These are phyloP conservation scores for Linnemannia exigua DNA, from an alignment of 192 early-diverging fungal genomes.

Conservation along the genomic window DNA sequence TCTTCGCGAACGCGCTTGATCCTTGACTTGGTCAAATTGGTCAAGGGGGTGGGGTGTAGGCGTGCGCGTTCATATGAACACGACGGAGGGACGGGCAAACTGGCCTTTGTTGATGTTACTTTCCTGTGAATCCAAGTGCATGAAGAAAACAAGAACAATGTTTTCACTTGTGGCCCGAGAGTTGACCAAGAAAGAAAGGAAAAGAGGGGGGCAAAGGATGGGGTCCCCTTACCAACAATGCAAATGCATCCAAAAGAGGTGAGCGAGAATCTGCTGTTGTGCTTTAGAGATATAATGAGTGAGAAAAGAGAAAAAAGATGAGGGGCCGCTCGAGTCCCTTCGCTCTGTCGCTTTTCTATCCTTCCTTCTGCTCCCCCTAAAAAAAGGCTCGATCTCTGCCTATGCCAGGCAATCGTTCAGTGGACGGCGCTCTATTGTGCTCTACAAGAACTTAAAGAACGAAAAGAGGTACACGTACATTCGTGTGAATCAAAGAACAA, in stretches of 20 bases:
- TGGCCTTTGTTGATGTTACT: background rate
- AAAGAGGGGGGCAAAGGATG: background rate
- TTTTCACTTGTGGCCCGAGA: background rate
- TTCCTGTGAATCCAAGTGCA: background rate
- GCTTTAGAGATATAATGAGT: too few relatives aligned
- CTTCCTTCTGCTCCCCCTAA: background rate
- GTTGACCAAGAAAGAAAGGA: background rate
- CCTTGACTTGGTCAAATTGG: background rate
- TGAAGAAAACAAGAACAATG: background rate
- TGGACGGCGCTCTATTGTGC: too few relatives aligned
- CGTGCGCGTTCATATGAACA: conserved; percentile 1
- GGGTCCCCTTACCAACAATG: background rate
- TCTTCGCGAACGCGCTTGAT: background rate
- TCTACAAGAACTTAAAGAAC: background rate
- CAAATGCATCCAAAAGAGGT: background rate
- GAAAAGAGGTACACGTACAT: background rate
- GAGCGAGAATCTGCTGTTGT: background rate
- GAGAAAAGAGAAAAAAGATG: background rate
- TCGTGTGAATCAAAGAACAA: too few relatives aligned
- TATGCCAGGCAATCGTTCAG: background rate
- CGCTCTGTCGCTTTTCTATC: background rate
- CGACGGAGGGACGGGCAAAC: background rate
- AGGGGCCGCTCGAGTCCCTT: background rate
- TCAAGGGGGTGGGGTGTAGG: background rate
- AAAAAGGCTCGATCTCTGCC: background rate